These are phyloP conservation scores for Parathielavia appendiculata DNA, from an alignment of 495 filamentous ascomycete species.

Conservation along the genomic window DNA sequence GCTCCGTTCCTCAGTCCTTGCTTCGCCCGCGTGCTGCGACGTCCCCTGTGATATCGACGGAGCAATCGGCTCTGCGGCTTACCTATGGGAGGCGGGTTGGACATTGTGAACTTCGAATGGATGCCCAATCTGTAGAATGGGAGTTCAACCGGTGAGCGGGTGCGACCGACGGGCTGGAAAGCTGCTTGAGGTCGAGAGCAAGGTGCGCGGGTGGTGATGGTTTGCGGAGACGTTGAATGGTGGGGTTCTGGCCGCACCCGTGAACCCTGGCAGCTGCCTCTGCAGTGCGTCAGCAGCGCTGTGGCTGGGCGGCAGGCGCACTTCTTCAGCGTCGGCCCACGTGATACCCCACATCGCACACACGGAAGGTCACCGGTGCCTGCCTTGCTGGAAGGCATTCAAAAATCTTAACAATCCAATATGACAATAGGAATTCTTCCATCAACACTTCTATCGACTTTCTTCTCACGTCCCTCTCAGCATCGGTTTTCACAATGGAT, in stretches of 20 bases:
- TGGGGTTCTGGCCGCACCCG: constrained; percentile 23
- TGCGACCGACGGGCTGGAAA: not conserved
- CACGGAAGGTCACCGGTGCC: not conserved
- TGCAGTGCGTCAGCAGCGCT: constrained; percentile 18
- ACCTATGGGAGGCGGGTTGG: constrained; percentile 29
- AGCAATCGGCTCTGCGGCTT: constrained; percentile 7
- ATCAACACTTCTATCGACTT: too few species aligned
- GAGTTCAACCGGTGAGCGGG: not conserved
- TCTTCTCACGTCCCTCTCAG: too few species aligned
- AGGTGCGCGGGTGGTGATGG: constrained; percentile 16
- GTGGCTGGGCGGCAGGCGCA: constrained; percentile 17
- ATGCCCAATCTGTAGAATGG: not conserved
- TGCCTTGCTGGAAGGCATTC: too few species aligned
- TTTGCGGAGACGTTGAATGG: constrained; percentile 20
- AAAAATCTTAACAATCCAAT: too few species aligned
- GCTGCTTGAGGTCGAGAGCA: constrained; percentile 4
- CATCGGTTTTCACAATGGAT: too few species aligned
- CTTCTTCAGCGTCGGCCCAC: constrained; percentile 15
- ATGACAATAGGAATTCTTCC: too few species aligned
- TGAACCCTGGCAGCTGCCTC: constrained; percentile 1
- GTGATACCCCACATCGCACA: constrained; percentile 36
- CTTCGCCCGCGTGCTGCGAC: not conserved
- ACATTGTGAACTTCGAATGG: constrained; percentile 20
- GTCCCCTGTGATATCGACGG: not conserved
- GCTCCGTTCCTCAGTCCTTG: constrained; percentile 10